Evolutionary conservation across 352 stramenopile species (phyloP), one percentile per base, ranked within the genome.

Genomic region (Phytophthora sansomeana): DNA sequence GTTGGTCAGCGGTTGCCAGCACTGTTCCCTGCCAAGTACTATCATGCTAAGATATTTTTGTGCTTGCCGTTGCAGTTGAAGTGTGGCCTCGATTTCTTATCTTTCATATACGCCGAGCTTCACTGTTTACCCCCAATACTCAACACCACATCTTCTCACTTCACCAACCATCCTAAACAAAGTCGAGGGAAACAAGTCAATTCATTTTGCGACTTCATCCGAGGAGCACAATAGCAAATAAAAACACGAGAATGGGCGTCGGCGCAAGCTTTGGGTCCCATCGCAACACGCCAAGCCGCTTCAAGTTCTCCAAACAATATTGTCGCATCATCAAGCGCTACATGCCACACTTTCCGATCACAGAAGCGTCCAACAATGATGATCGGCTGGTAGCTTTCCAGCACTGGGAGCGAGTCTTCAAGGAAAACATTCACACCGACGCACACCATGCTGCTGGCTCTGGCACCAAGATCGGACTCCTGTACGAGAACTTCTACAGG

Each of bases 401-500:
- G 19, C 78, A 91, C 67, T 91, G 82, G 82, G 82, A 91, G 46
- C 71, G 70, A 28, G 76, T 82, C 9, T 91, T 78, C 70, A 87
- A 86, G 47, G 82, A 91, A 53, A 88, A 83, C 49, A 91, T 91
- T 54, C 72, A 89, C 58, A 84, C 75, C 32, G 78, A 87, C 36
- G 67, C 71, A 24, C 74, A 82, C 16, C 73, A 76, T n/a, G 69
- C 75, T 53, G 65, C 62, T 4, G 76, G 69, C n/a, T 74, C 74
- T 11, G 69, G 68, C 33, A 85, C 80, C 26, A 64, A 73, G 28
- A 85, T 90, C 38, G 81, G 76, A 4, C 58, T 76, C 41, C 73
- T 90, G 13, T 90, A 90, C 67, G 69, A 79, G 38, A 77, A 79
- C 48, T 92, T 92, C 38, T 90, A 92, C 71, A 66, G 76, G 63